Evolutionary conservation across 495 filamentous ascomycete genomes (phyloP), one percentile per base, ranked within the genome.

Genomic region (Parmelia sp.): DNA sequence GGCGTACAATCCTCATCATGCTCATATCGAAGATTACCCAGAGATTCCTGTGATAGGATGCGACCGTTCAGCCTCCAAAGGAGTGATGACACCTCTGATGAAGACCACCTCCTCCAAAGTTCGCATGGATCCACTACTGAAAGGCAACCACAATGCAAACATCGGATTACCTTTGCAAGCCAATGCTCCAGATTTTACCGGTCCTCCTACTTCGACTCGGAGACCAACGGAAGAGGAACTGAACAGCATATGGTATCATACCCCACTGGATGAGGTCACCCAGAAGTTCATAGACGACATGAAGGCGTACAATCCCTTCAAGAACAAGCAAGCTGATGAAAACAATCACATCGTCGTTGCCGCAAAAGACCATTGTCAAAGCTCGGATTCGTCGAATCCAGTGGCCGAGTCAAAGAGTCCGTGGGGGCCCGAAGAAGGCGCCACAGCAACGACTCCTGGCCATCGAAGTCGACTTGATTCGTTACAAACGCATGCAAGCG

Each of bases 351-450:
- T 8, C 7, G 0, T 21, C 51, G 27, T n/a, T 45, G 11, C 8
- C 11, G 25, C 39, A 21, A 59, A 59, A 42, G 37, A 42, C 5
- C 40, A 21, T 11, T 12, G 14, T 37, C 36, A 29, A 19, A 17
- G 1, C 36, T 45, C 37, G 15, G 29, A 60, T 60, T 44, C 25
- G 3, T 7, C 27, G 33, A n/a, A 57, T 25, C 40, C 47, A 36
- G 55, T 56, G 12, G 31, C 39, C 9, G 51, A 63, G 53, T 45
- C 57, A 36, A 65, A 44, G 15, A 60, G 57, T 53, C 40, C 36
- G 21, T 60, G 61, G 66, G 62, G 63, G 25, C 42, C 61, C 36
- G 58, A 62, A 58, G 58, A 58, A 25, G 39, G 47, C 9, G 40
- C 19, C 27, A n/a, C 57, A 39, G 7, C 57, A 23, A 19, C 25